Conservation (phyloP, 768 basidiomycete genomes). For the Pisolithus orientalis region DNA sequence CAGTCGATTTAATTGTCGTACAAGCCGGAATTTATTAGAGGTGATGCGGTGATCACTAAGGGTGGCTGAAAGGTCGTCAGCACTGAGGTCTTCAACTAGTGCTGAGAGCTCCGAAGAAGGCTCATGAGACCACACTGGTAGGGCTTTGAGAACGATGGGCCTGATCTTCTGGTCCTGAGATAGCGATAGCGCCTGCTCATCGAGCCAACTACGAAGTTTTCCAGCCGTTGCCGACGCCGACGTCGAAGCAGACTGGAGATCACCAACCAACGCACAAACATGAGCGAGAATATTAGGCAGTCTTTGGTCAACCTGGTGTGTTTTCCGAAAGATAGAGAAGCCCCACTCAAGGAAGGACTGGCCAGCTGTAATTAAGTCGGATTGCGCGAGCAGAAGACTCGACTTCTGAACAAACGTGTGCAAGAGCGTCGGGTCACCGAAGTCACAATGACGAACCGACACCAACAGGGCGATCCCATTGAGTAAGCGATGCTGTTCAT, state of each 20-base stretch:
- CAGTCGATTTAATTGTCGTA: constrained; percentile 54
- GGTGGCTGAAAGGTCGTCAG: constrained; percentile 43
- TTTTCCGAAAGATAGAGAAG: constrained; percentile 44
- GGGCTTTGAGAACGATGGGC: constrained; percentile 44
- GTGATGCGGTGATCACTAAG: constrained; percentile 55
- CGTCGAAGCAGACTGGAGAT: constrained; percentile 36
- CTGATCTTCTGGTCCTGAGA: constrained; percentile 32
- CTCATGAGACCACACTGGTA: constrained; percentile 73
- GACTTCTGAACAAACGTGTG: constrained; percentile 65
- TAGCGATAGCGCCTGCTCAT: constrained; percentile 43
- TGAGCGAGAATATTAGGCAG: constrained; percentile 65
- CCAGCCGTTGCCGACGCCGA: constrained; percentile 31
- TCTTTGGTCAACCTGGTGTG: constrained; percentile 38
- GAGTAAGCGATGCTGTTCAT: constrained; percentile 74
- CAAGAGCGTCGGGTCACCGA: constrained; percentile 55
- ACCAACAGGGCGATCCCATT: constrained; percentile 73
- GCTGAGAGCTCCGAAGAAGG: constrained; percentile 42
- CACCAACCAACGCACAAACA: constrained; percentile 56
- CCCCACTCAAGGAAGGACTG: constrained; percentile 80
- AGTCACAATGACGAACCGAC: constrained; percentile 49
- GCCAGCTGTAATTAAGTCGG: constrained; percentile 59
- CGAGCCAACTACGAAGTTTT: constrained; percentile 60
- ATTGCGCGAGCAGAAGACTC: constrained; percentile 56
- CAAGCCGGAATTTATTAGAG: constrained; percentile 73
- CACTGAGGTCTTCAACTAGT: constrained; percentile 40